These are phyloP conservation scores for Epithele typhae DNA, from an alignment of 768 basidiomycete species.

Conservation along the genomic window DNA sequence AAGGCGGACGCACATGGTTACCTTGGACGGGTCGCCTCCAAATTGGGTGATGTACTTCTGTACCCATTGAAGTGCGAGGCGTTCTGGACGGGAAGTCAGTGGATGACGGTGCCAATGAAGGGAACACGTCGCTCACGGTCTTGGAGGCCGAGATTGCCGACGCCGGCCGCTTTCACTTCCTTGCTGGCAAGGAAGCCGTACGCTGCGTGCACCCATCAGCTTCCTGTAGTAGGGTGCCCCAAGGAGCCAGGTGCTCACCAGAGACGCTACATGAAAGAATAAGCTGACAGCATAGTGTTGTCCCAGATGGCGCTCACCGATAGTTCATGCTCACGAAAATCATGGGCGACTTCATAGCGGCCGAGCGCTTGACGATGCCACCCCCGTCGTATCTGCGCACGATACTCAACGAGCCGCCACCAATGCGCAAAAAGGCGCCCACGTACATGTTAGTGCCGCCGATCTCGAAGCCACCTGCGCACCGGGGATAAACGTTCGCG, in stretches of 20 bases:
- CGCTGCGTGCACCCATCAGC: constrained; percentile 10
- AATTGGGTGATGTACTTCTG: constrained; percentile 37
- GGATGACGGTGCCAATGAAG: not conserved
- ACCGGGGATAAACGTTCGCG: no score
- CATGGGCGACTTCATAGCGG: constrained; percentile 38
- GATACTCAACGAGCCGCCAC: not conserved
- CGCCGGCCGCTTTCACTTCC: constrained; percentile 35
- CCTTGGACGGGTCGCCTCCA: constrained; percentile 41
- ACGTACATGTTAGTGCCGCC: constrained; percentile 24
- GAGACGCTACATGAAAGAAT: not conserved
- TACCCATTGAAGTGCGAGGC: constrained; percentile 41
- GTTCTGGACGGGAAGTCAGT: constrained; percentile 17
- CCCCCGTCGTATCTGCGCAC: constrained; percentile 38
- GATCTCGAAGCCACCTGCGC: constrained; percentile 39
- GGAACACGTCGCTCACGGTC: constrained; percentile 34
- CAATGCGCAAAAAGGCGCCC: not conserved
- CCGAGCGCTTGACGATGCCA: constrained; percentile 40
- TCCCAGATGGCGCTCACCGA: constrained; percentile 30
- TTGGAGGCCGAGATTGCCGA: constrained; percentile 46
- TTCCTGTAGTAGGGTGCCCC: no score
- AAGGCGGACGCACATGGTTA: constrained; percentile 34
- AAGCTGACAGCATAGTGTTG: no score
- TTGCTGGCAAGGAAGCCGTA: constrained; percentile 39
- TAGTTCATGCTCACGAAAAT: constrained; percentile 57
- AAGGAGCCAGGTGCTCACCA: not conserved